phyloP scores from a whole-genome alignment of 345 rosid genomes.

The Citrus reticulata region DNA sequence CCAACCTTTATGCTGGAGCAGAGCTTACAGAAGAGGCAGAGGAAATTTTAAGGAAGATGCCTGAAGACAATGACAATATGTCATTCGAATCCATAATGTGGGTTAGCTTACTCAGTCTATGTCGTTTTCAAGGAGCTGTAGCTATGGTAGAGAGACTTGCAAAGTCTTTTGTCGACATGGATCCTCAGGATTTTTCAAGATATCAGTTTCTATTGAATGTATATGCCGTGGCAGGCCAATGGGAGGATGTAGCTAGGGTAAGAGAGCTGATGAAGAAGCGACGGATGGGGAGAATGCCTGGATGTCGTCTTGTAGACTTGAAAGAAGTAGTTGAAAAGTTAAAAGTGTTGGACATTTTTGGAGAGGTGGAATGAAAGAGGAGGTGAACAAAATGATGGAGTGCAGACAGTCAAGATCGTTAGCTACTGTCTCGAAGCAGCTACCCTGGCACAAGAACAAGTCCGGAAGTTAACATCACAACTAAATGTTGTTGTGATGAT shows the following conservation, averaged over 20 bases:
- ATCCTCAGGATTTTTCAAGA: conserved; percentile 50
- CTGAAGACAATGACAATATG: conserved; percentile 26
- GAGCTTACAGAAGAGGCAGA: conserved; percentile 48
- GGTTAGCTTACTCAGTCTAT: conserved; percentile 47
- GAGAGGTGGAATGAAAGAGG: conserved; percentile 16
- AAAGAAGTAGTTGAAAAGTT: conserved; percentile 53
- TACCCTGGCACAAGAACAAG: not conserved
- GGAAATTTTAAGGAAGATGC: conserved; percentile 38
- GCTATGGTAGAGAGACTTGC: conserved; percentile 52
- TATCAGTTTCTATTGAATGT: conserved; percentile 56
- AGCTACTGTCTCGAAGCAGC: not conserved
- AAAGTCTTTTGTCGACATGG: conserved; percentile 39
- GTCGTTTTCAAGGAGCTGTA: conserved; percentile 46
- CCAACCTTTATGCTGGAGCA: conserved; percentile 48
- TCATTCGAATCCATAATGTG: conserved; percentile 44
- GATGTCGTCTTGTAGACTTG: conserved; percentile 62
- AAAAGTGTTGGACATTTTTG: conserved; percentile 7
- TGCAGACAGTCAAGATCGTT: not conserved
- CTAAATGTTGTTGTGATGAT: not conserved
- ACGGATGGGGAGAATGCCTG: conserved; percentile 40
- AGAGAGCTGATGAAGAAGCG: conserved; percentile 43
- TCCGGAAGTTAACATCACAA: not conserved
- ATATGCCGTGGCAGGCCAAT: conserved; percentile 51
- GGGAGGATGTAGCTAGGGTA: conserved; percentile 53
- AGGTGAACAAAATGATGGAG: conserved; percentile 5